phyloP scores from a whole-genome alignment of 176 grass and related monocot species.

The Zea luxurians region DNA sequence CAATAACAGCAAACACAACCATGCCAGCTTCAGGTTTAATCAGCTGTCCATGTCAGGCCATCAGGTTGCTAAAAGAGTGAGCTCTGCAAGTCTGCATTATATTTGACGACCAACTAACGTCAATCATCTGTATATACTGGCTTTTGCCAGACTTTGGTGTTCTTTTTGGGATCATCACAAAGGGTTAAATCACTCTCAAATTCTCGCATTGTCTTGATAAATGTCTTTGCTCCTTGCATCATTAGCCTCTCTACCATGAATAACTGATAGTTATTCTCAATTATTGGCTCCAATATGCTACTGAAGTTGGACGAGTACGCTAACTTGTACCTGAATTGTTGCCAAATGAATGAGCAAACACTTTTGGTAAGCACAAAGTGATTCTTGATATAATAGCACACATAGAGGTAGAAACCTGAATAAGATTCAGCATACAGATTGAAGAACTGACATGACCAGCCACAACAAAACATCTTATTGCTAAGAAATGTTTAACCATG shows the following conservation, averaged over 20 bases:
- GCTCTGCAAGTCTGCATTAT: not conserved
- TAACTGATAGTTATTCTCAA: slow-evolving; percentile 73
- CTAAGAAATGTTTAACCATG: slow-evolving; percentile 13
- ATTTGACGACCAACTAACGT: not conserved
- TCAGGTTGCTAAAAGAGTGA: slow-evolving; percentile 15
- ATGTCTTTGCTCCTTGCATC: slow-evolving; percentile 63
- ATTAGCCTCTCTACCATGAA: slow-evolving; percentile 79
- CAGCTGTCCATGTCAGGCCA: not conserved
- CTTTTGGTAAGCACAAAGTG: not conserved
- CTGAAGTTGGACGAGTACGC: slow-evolving; percentile 77
- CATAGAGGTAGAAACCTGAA: not conserved
- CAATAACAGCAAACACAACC: not conserved
- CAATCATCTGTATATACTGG: slow-evolving; percentile 64
- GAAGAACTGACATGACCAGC: not conserved
- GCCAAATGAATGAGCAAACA: slow-evolving; percentile 23
- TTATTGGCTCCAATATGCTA: slow-evolving; percentile 58
- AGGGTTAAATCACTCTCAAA: slow-evolving; percentile 64
- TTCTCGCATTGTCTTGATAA: slow-evolving; percentile 79
- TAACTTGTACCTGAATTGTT: slow-evolving; percentile 60
- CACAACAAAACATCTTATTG: slow-evolving; percentile 7
- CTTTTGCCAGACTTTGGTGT: slow-evolving; percentile 69
- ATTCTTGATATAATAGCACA: slow-evolving; percentile 1
- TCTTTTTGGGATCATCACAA: slow-evolving; percentile 73
- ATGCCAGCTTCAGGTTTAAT: slow-evolving; percentile 1
- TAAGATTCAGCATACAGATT: not conserved